Conservation (phyloP, 2,329 filamentous ascomycete genomes). For the Leptodontidium sp. region DNA sequence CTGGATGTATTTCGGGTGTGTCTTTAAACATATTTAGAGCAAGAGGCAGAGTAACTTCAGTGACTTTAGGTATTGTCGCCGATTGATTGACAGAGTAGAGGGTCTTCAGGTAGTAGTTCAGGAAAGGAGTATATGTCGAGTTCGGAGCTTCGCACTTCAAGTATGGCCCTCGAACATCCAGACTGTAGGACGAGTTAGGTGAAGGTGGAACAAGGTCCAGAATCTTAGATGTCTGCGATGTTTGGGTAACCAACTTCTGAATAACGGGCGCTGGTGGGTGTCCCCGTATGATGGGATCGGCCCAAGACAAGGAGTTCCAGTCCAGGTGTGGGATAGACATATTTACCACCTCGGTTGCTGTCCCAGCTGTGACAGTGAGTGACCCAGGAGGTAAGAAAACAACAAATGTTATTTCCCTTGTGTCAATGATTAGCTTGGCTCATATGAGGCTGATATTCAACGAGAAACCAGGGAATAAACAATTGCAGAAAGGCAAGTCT, state of each 20-base stretch:
- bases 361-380: background rate
- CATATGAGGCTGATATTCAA: too few relatives aligned
- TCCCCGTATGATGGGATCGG: background rate
- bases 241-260: background rate
- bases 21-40: background rate
- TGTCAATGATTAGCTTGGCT: too few relatives aligned
- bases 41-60: background rate
- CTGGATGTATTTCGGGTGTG: background rate
- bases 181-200: constrained; percentile 13
- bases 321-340: background rate
- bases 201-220: background rate
- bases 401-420: background rate
- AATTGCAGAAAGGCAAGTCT: background rate
- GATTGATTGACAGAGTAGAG: constrained; percentile 1
- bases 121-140: background rate
- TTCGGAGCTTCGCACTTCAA: constrained; percentile 17
- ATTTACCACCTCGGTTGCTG: background rate
- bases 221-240: background rate
- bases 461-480: too few relatives aligned
- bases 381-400: background rate
- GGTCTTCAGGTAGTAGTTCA: background rate
- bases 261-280: background rate
- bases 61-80: background rate
- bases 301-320: background rate
- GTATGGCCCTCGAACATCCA: constrained; percentile 7